Evolutionary conservation across 1,139 yeast genomes (phyloP).

Genomic region (Saccharomyces hybrid): DNA sequence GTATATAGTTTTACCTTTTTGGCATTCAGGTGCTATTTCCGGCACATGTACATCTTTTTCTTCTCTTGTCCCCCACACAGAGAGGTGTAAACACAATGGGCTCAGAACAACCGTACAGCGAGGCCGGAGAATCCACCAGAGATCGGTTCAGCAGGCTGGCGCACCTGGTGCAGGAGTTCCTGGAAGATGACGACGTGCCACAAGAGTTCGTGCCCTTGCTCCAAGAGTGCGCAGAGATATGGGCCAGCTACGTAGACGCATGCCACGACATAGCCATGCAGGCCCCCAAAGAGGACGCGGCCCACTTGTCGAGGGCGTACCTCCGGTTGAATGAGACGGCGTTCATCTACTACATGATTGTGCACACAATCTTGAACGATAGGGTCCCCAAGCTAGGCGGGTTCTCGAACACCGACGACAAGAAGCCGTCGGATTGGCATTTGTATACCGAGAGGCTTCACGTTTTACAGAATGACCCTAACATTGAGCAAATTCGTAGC

Average conservation of each 20-base stretch:
- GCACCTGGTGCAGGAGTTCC: not conserved
- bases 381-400: conserved; percentile 12
- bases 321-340: conserved; percentile 23
- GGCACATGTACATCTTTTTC: not conserved
- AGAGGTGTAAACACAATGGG: not conserved
- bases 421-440: not conserved
- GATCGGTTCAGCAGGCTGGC: not conserved
- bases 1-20: not conserved
- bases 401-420: not conserved
- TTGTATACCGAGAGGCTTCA: not conserved
- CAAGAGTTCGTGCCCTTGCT: not conserved
- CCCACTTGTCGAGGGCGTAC: conserved; percentile 5
- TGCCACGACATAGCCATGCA: conserved; percentile 14
- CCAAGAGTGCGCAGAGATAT: conserved; percentile 21
- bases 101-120: not conserved
- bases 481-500: not conserved
- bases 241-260: conserved; percentile 20
- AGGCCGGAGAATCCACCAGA: not conserved
- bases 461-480: not conserved
- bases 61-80: not conserved
- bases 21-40: not conserved
- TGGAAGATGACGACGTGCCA: not conserved
- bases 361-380: conserved; percentile 16
- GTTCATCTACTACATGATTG: conserved; percentile 27
- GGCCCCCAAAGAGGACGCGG: conserved; percentile 2